Evolutionary conservation across 169 alveolate species (phyloP), one percentile per base, ranked within the genome.

Genomic region (Plasmodium chabaudi): DNA sequence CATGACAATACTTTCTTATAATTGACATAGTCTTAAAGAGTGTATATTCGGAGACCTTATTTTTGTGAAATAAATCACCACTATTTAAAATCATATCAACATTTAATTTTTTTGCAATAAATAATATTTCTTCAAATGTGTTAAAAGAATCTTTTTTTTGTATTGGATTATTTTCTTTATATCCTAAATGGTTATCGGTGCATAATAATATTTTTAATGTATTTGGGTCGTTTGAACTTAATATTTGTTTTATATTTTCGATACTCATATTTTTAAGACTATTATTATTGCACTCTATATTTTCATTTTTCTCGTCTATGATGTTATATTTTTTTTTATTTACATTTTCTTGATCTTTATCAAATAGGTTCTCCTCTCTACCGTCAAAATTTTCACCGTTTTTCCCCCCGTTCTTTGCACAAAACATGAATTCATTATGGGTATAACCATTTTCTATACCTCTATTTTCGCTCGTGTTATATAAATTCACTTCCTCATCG

Each of bases 61-160:
- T 94, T 23, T 97, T 98, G 87, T 98, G 99, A 94, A 98, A 98
- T 17, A 98, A 77, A 91, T 98, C 99, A 0, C 99, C 99, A 21
- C 99, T 97, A 71, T 97, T 96, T 17, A 98, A 70, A 59, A 97
- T 87, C 72, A 96, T 91, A 87, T 98, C 99, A 0, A 95, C 98
- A 73, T 95, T 92, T 74, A 95, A 93, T 25, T 93, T 49, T 27
- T 95, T 93, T 0, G 99, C 97, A 56, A 96, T 91, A 92, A 94
- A 89, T 46, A 98, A 93, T 25, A 97, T 97, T 94, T 98, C 99
- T 89, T 97, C 98, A 87, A 98, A 97, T 0, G 99, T 94, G 73
- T 94, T 92, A 82, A 97, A 95, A 9, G 99, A 94, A 70, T 98
- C 99, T 57, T 97, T 94, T 10, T 95, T 94, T 61, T 94, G 96